Evolutionary conservation across 495 filamentous ascomycete genomes (phyloP).

Genomic region (Hypoxylon crocopeplum): DNA sequence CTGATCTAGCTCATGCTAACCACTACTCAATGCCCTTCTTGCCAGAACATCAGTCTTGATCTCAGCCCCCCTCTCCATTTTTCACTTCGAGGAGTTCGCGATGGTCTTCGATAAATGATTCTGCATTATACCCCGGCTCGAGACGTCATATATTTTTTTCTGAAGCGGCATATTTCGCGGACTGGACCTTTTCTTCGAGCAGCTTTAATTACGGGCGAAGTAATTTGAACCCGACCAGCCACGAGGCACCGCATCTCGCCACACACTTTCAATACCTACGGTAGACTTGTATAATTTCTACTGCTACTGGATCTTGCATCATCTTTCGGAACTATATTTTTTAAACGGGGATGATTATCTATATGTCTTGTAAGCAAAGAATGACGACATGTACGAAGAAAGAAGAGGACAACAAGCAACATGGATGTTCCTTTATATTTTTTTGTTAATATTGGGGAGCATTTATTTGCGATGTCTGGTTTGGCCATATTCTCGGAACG

Average conservation of each 20-base stretch:
- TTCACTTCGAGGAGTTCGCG: conserved; percentile 29
- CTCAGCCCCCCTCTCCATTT: conserved; percentile 25
- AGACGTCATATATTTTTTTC: conserved; percentile 34
- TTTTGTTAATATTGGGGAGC: not conserved
- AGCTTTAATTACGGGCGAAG: conserved; percentile 5
- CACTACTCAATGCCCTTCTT: conserved; percentile 1
- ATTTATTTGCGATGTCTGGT: conserved; percentile 13
- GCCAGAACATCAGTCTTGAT: conserved; percentile 4
- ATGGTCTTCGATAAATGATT: conserved; percentile 34
- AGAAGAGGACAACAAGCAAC: conserved; percentile 7
- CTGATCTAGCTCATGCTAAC: not conserved
- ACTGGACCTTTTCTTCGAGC: conserved; percentile 30
- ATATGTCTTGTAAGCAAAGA: conserved; percentile 14
- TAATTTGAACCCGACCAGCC: conserved; percentile 11
- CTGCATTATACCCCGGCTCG: conserved; percentile 44
- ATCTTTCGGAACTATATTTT: conserved; percentile 18
- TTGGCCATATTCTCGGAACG: conserved; percentile 16
- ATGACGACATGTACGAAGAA: conserved; percentile 35
- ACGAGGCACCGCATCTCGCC: conserved; percentile 4
- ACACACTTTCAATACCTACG: conserved; percentile 7
- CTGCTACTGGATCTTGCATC: conserved; percentile 22
- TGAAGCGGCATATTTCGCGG: conserved; percentile 36
- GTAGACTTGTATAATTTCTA: conserved; percentile 33
- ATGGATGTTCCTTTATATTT: conserved; percentile 4
- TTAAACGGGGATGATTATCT: not conserved